A percentile compares a stretch with the other conserved stretches of the same genome.
Conservation (phyloP, 352 stramenopile species). For the Phytophthora megakarya region DNA sequence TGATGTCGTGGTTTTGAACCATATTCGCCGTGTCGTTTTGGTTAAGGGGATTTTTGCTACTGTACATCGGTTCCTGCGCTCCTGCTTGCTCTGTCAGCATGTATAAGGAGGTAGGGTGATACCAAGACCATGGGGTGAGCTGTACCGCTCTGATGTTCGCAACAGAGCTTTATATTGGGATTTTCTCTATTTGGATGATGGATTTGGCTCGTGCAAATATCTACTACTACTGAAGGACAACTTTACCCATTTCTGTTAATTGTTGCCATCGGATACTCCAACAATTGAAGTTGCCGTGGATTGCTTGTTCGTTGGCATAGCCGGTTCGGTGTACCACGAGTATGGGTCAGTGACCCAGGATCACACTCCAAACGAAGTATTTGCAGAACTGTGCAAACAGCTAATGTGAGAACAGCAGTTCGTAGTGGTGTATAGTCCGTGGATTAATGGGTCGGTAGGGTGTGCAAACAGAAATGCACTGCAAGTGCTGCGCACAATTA, state of each 20-base stretch:
- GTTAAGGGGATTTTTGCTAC: background rate
- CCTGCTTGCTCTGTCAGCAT: slow-evolving; percentile 13
- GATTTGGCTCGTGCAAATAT: too few species aligned
- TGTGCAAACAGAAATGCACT: slow-evolving; percentile 26
- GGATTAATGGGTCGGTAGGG: slow-evolving; percentile 9
- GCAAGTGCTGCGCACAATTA: slow-evolving; percentile 15
- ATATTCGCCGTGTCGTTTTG: background rate
- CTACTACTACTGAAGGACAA: slow-evolving; percentile 37
- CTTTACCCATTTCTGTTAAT: slow-evolving; percentile 32
- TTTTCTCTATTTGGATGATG: background rate
- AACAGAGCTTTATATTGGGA: slow-evolving; percentile 7
- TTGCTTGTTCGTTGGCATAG: slow-evolving; percentile 32
- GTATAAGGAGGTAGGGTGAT: slow-evolving; percentile 12
- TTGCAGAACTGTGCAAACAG: slow-evolving; percentile 22
- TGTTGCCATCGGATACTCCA: slow-evolving; percentile 23
- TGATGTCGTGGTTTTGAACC: slow-evolving; percentile 1
- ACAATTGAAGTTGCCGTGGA: slow-evolving; percentile 18
- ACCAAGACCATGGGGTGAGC: background rate
- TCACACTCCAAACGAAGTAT: slow-evolving; percentile 38
- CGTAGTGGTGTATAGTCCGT: slow-evolving; percentile 30
- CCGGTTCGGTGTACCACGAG: slow-evolving; percentile 25
- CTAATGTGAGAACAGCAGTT: slow-evolving; percentile 33
- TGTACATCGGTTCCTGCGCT: background rate
- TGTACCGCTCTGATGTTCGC: slow-evolving; percentile 4
- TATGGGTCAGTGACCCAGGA: slow-evolving; percentile 32